Conservation (phyloP, 306 rosid species). For the Prunus dulcis region DNA sequence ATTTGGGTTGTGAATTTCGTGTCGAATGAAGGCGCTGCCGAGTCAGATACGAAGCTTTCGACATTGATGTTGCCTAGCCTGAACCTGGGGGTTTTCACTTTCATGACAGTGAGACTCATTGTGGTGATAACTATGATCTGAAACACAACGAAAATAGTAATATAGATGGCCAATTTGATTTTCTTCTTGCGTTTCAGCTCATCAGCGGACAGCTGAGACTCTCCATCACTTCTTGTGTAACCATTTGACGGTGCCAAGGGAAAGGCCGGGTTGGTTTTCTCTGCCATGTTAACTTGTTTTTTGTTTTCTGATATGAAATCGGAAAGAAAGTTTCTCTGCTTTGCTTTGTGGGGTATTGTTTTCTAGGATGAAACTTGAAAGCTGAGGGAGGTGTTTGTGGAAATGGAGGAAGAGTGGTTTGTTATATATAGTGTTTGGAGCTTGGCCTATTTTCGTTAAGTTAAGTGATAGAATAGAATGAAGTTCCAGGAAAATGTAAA, state of each 20-base stretch:
- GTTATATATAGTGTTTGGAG: conserved; percentile 9
- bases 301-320: background rate
- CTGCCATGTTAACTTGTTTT: conserved; percentile 17
- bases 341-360: background rate
- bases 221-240: conserved; percentile 14
- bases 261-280: conserved; percentile 19
- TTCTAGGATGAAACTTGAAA: background rate
- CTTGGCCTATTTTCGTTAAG: background rate
- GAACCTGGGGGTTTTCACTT: conserved; percentile 25
- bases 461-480: background rate
- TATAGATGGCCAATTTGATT: conserved; percentile 13
- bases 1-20: conserved; percentile 16
- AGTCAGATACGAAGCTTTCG: background rate
- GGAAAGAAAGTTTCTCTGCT: background rate
- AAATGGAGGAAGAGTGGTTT: background rate
- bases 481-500: conserved; percentile 4
- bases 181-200: conserved; percentile 19
- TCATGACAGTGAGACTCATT: conserved; percentile 23
- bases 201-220: conserved; percentile 1
- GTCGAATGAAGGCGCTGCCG: background rate
- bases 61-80: background rate
- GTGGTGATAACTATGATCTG: conserved; percentile 21
- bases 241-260: conserved; percentile 31
- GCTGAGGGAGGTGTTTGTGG: conserved; percentile 4
- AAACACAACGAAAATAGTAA: conserved; percentile 17